Percentiles rank a stretch among this genome's conserved stretches.
phyloP scores from a whole-genome alignment of 2,329 filamentous ascomycete species.

The Raffaelea ambrosiae region DNA sequence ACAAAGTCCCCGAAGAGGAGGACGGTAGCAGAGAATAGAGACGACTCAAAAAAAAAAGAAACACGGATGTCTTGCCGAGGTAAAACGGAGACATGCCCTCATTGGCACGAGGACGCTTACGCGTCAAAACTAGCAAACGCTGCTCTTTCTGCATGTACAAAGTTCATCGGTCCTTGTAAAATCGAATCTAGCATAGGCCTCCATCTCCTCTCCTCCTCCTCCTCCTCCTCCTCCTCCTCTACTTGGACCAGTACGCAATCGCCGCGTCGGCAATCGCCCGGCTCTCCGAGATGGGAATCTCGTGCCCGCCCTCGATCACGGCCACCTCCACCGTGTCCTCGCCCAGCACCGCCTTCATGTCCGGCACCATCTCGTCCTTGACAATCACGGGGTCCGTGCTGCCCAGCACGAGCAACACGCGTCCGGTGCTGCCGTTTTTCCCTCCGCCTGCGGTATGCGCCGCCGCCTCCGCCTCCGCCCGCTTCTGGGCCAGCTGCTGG shows the following conservation, averaged over 20 bases:
- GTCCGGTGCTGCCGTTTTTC: conserved; percentile 17
- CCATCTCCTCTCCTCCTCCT: too few species aligned
- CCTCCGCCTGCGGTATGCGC: conserved; percentile 15
- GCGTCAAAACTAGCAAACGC: too few species aligned
- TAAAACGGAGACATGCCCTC: too few species aligned
- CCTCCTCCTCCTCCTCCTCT: too few species aligned
- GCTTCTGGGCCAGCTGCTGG: conserved; percentile 34
- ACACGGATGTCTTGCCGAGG: too few species aligned
- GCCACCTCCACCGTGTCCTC: conserved; percentile 30
- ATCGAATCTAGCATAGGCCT: too few species aligned
- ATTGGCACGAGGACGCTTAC: too few species aligned
- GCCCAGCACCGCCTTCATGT: conserved; percentile 43
- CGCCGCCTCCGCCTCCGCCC: conserved; percentile 2
- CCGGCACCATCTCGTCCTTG: conserved; percentile 54
- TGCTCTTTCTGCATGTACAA: too few species aligned
- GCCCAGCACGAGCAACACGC: conserved; percentile 58
- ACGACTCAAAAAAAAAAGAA: too few species aligned
- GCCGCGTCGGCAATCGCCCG: conserved; percentile 1
- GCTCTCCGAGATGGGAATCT: conserved; percentile 6
- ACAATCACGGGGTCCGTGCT: conserved; percentile 58
- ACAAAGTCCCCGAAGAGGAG: too few species aligned
- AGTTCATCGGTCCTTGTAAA: too few species aligned
- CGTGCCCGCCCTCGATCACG: conserved; percentile 21
- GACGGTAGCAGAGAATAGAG: too few species aligned
- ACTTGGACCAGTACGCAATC: not conserved